These are phyloP conservation scores for Cladobotryum mycophilum DNA, from an alignment of 2,329 filamentous ascomycete species.

Conservation along the genomic window DNA sequence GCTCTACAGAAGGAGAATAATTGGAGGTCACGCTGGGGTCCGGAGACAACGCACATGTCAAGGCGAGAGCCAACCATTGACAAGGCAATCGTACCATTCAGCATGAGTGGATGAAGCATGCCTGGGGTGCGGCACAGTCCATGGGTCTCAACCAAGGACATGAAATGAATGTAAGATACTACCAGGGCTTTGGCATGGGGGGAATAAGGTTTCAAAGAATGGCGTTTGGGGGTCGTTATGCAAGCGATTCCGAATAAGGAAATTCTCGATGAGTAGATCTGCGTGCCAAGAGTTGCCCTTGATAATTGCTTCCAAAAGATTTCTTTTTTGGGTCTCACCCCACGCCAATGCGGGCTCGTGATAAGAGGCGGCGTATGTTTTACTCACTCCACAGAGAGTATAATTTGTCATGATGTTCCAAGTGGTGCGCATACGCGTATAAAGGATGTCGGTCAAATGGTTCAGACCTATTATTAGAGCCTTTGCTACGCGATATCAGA, in stretches of 20 bases:
- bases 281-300: neutral
- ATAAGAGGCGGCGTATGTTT: too few species aligned
- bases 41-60: slow-evolving; percentile 54
- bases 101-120: slow-evolving; percentile 31
- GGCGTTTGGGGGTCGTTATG: slow-evolving; percentile 8
- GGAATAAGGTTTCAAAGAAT: slow-evolving; percentile 3
- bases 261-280: too few species aligned
- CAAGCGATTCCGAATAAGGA: neutral
- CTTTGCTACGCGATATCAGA: too few species aligned
- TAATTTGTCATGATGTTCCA: too few species aligned
- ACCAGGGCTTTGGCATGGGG: neutral
- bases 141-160: neutral
- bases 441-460: too few species aligned
- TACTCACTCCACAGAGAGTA: too few species aligned
- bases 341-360: too few species aligned
- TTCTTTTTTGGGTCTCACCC: too few species aligned
- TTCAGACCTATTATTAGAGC: too few species aligned
- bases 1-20: slow-evolving; percentile 57
- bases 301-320: neutral
- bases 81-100: slow-evolving; percentile 57
- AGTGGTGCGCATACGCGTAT: too few species aligned
- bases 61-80: slow-evolving; percentile 52
- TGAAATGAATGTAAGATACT: slow-evolving; percentile 3
- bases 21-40: slow-evolving; percentile 72
- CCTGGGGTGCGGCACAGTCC: too few species aligned